These are phyloP conservation scores for Heliophila coronopifolia DNA, from an alignment of 441 rosid species.

Conservation along the genomic window DNA sequence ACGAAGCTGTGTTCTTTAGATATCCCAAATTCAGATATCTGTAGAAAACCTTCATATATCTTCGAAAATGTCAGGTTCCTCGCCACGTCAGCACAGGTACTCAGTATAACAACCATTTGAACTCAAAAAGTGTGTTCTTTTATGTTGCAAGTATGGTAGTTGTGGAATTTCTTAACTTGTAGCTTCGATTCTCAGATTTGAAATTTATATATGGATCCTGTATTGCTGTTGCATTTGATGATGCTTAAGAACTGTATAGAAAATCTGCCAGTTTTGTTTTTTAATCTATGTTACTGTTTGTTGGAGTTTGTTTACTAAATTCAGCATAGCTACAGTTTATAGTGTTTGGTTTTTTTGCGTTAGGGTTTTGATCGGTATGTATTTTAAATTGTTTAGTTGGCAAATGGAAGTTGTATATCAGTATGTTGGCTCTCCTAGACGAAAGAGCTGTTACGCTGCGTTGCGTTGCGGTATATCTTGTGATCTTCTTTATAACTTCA, in stretches of 20 bases:
- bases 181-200: not conserved
- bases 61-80: conserved; percentile 19
- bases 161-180: not conserved
- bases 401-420: not conserved
- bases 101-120: no score
- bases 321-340: not conserved
- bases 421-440: not conserved
- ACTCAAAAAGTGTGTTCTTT: no score
- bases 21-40: conserved; percentile 27
- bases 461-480: not conserved
- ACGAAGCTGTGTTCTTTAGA: conserved; percentile 21
- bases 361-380: no score
- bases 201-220: no score
- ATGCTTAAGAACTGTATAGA: not conserved
- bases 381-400: conserved; percentile 2
- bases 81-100: conserved; percentile 31
- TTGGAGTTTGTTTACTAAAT: not conserved
- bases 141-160: no score
- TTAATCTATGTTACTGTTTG: not conserved
- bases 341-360: no score
- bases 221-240: not conserved
- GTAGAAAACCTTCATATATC: conserved; percentile 10
- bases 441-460: not conserved
- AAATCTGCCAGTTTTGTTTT: not conserved
- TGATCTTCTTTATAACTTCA: not conserved